Evolutionary conservation across 495 filamentous ascomycete species (phyloP).

Genomic region (Trichoderma parareesei): DNA sequence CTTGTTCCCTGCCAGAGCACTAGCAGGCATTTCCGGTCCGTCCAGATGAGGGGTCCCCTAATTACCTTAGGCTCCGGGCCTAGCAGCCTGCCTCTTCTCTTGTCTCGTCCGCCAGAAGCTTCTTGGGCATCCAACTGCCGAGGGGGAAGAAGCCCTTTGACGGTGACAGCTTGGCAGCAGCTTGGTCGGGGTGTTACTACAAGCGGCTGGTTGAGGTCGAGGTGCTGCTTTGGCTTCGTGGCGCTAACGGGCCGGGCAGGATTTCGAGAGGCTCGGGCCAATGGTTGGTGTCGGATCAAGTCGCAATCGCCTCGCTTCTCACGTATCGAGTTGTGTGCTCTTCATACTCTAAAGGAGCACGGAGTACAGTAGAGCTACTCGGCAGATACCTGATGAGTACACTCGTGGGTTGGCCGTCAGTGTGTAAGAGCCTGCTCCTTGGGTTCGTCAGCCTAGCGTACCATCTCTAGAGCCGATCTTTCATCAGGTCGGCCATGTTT

Average conservation of each 20-base stretch:
- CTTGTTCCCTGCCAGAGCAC: conserved; percentile 3
- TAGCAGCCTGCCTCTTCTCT: neutral
- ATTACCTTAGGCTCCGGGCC: neutral
- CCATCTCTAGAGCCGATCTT: no score
- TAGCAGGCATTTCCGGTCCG: conserved; percentile 9
- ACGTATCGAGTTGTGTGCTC: no score
- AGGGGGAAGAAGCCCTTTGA: neutral
- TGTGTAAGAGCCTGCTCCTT: no score
- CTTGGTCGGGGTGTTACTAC: neutral
- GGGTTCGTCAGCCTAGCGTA: no score
- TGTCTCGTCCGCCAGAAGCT: conserved; percentile 1
- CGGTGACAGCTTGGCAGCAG: neutral
- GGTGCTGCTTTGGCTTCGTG: neutral
- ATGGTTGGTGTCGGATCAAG: neutral
- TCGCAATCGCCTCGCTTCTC: neutral
- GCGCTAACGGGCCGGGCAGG: neutral
- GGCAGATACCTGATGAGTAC: no score
- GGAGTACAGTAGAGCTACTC: no score
- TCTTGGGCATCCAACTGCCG: neutral
- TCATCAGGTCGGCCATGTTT: no score
- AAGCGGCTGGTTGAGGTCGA: no score
- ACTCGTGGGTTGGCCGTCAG: no score
- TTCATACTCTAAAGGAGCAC: no score
- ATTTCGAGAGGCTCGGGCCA: neutral
- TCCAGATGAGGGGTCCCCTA: conserved; percentile 1